phyloP scores from a whole-genome alignment of 176 grass and related monocot genomes.

The Avena eriantha region DNA sequence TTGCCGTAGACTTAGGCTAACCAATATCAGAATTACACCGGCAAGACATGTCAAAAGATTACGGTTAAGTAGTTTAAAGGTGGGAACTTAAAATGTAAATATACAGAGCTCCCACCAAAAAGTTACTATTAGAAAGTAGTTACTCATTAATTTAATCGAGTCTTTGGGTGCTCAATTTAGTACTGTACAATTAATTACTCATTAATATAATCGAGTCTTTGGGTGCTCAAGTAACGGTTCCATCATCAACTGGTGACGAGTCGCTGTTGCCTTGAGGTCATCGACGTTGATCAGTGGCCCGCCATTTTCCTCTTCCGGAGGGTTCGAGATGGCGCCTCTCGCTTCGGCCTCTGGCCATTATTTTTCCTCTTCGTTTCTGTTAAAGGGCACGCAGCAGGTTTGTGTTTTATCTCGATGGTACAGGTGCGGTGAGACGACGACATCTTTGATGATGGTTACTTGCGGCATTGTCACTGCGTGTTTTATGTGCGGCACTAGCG shows the following conservation, averaged over 20 bases:
- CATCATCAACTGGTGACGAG: background rate
- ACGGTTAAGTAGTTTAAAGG: too few species aligned
- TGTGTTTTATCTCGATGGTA: background rate
- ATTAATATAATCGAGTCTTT: background rate
- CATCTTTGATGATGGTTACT: background rate
- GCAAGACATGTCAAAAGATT: too few species aligned
- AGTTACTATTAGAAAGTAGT: too few species aligned
- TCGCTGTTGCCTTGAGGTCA: conserved; percentile 48
- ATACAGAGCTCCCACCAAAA: too few species aligned
- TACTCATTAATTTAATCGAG: too few species aligned
- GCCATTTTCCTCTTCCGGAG: conserved; percentile 26
- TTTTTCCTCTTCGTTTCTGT: background rate
- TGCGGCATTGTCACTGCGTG: background rate
- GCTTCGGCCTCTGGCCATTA: background rate
- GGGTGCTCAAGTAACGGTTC: background rate
- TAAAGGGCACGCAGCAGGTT: background rate
- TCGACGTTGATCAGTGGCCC: conserved; percentile 10
- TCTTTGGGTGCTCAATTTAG: background rate
- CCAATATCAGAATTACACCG: too few species aligned
- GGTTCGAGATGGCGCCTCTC: background rate
- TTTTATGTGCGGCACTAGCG: background rate
- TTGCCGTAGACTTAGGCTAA: too few species aligned
- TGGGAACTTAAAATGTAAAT: too few species aligned
- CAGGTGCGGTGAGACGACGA: background rate
- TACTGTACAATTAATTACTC: background rate